Conservation (phyloP, 2,329 filamentous ascomycete species). For the Fusarium buxicola region DNA sequence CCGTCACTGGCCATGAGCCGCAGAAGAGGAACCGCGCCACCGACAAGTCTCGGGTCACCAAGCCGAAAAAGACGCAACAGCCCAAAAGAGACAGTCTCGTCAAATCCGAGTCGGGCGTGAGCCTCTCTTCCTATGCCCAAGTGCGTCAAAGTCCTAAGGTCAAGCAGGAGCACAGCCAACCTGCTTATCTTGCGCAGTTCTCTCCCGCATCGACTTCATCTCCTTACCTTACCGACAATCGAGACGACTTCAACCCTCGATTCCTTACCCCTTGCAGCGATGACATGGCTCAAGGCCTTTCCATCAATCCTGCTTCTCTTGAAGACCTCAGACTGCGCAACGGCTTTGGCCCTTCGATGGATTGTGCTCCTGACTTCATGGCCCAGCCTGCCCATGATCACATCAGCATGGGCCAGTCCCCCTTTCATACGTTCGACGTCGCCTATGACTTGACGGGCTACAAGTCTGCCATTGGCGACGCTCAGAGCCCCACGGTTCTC, state of each 20-base stretch:
- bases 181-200: slow-evolving; percentile 50
- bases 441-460: slow-evolving; percentile 56
- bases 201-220: slow-evolving; percentile 54
- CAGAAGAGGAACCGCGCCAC: slow-evolving; percentile 58
- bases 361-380: slow-evolving; percentile 46
- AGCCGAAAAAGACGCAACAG: slow-evolving; percentile 54
- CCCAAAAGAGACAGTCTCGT: slow-evolving; percentile 51
- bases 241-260: slow-evolving; percentile 52
- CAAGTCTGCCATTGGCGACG: slow-evolving; percentile 44
- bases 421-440: slow-evolving; percentile 56
- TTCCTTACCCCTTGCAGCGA: slow-evolving; percentile 68
- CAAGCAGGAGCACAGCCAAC: slow-evolving; percentile 54
- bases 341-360: slow-evolving; percentile 45
- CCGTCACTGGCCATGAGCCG: slow-evolving; percentile 61
- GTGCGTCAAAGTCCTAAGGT: slow-evolving; percentile 45
- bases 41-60: slow-evolving; percentile 59
- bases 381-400: slow-evolving; percentile 46
- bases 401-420: slow-evolving; percentile 48
- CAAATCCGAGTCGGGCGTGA: slow-evolving; percentile 55
- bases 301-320: slow-evolving; percentile 46
- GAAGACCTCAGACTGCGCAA: slow-evolving; percentile 45
- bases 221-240: slow-evolving; percentile 52
- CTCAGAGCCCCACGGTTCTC: slow-evolving; percentile 44
- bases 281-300: slow-evolving; percentile 52
- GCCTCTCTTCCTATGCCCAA: slow-evolving; percentile 47